phyloP scores from a whole-genome alignment of 2,329 filamentous ascomycete species.

The Neurospora sp. region DNA sequence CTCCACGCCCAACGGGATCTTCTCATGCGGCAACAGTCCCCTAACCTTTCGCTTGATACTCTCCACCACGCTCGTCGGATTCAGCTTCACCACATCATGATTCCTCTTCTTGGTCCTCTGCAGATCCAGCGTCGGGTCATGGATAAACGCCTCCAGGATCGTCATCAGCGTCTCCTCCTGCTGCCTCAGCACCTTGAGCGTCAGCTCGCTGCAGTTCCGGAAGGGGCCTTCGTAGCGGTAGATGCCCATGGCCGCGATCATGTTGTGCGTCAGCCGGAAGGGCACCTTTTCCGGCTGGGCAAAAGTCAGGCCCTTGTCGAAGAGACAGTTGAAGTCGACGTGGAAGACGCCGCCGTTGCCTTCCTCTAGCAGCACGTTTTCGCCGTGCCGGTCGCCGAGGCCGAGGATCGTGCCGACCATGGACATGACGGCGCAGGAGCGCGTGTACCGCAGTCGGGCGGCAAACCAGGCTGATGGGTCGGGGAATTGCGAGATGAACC shows the following conservation, averaged over 20 bases:
- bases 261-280: conserved; percentile 96
- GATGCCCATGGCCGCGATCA: conserved; percentile 94
- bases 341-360: conserved; percentile 90
- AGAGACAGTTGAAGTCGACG: conserved; percentile 98
- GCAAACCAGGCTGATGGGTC: conserved; percentile 89
- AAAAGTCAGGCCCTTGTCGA: conserved; percentile 95
- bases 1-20: conserved; percentile 86
- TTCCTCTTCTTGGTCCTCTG: conserved; percentile 60
- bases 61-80: conserved; percentile 70
- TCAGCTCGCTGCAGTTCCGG: conserved; percentile 81
- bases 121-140: conserved; percentile 92
- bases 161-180: conserved; percentile 97
- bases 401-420: conserved; percentile 95
- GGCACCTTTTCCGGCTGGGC: conserved; percentile 90
- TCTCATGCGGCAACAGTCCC: conserved; percentile 76
- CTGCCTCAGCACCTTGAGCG: conserved; percentile 71
- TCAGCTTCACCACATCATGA: conserved; percentile 38
- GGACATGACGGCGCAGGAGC: conserved; percentile 97
- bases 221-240: conserved; percentile 93
- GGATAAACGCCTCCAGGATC: conserved; percentile 91
- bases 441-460: conserved; percentile 79
- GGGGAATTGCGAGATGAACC: conserved; percentile 93
- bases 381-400: conserved; percentile 88
- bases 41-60: conserved; percentile 79
- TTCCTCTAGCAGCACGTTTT: conserved; percentile 94